Percentiles rank a stretch among this genome's conserved stretches.
phyloP scores from a whole-genome alignment of 495 filamentous ascomycete genomes.

The Copromyces sp. region DNA sequence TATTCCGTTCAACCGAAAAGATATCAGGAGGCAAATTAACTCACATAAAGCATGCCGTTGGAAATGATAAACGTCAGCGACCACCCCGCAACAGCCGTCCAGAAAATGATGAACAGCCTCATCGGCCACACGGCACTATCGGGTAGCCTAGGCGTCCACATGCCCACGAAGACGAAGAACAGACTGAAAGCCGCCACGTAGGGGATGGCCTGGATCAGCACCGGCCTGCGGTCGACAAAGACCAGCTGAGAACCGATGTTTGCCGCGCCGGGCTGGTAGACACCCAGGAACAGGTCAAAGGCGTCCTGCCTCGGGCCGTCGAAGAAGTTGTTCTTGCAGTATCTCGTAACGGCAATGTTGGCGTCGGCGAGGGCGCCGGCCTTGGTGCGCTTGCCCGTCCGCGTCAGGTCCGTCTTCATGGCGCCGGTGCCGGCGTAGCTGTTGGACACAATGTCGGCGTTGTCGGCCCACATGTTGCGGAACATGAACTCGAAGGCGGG shows the following conservation, averaged over 20 bases:
- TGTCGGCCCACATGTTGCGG: constrained; percentile 96
- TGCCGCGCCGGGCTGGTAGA: constrained; percentile 61
- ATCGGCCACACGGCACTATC: constrained; percentile 66
- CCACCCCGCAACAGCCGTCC: constrained; percentile 58
- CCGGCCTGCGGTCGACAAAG: constrained; percentile 78
- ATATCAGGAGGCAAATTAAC: constrained; percentile 24
- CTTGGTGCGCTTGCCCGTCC: constrained; percentile 76
- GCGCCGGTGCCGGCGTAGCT: constrained; percentile 92
- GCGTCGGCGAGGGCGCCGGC: constrained; percentile 73
- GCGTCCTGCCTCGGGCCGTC: constrained; percentile 91
- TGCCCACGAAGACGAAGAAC: constrained; percentile 74
- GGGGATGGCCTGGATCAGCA: constrained; percentile 80
- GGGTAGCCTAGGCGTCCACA: constrained; percentile 57
- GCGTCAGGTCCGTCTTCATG: constrained; percentile 91
- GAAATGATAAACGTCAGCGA: constrained; percentile 60
- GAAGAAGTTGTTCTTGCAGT: constrained; percentile 80
- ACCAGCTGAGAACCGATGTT: constrained; percentile 53
- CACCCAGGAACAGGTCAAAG: constrained; percentile 86
- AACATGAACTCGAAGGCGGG: constrained; percentile 74
- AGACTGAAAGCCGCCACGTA: constrained; percentile 81
- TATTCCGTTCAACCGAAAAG: not conserved
- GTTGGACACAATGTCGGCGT: constrained; percentile 87
- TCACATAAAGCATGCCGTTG: constrained; percentile 88
- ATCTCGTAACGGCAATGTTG: constrained; percentile 73
- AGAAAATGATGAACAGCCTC: constrained; percentile 66